A percentile compares a stretch with the other conserved stretches of the same genome.
phyloP scores from a whole-genome alignment of 345 rosid genomes.

The Streptanthus diversifolius region DNA sequence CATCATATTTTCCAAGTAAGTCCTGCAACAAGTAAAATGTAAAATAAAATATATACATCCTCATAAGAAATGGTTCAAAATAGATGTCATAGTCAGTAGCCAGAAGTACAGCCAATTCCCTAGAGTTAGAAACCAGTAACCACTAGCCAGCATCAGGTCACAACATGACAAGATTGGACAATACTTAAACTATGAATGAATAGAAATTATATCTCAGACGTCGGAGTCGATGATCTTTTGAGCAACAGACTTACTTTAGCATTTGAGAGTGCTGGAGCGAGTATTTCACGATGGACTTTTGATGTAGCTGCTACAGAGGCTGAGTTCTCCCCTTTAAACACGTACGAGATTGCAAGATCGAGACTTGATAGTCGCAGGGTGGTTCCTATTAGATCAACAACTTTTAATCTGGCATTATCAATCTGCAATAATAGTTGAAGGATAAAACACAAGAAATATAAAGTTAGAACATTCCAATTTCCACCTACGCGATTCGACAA shows the following conservation, averaged over 20 bases:
- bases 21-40: constrained; percentile 44
- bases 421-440: constrained; percentile 50
- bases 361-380: constrained; percentile 76
- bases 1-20: constrained; percentile 58
- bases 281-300: constrained; percentile 62
- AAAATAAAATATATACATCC: background rate
- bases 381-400: constrained; percentile 69
- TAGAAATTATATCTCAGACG: constrained; percentile 5
- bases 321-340: constrained; percentile 58
- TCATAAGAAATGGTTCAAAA: background rate
- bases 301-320: constrained; percentile 49
- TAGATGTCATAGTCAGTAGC: background rate
- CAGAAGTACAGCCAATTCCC: background rate
- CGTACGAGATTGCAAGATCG: constrained; percentile 60
- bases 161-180: background rate
- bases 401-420: constrained; percentile 58
- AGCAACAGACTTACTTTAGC: constrained; percentile 55
- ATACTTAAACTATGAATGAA: background rate
- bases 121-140: background rate
- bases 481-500: constrained; percentile 16
- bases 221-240: constrained; percentile 1
- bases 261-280: constrained; percentile 71
- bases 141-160: constrained; percentile 5
- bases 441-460: constrained; percentile 21
- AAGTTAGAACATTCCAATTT: constrained; percentile 1